phyloP scores from a whole-genome alignment of 306 rosid genomes.

The Malus sieversii region DNA sequence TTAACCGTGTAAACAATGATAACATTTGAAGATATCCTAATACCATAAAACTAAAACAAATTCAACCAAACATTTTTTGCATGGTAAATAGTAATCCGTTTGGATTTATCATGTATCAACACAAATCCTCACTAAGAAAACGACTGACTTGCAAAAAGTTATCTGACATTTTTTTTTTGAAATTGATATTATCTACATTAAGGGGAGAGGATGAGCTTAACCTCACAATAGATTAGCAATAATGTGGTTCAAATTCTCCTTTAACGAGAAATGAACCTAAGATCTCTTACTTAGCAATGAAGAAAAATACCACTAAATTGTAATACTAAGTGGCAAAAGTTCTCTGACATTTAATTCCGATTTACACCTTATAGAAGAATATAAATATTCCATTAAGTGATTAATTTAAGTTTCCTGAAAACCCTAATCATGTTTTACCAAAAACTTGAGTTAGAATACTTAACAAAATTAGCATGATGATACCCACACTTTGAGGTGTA shows the following conservation, averaged over 20 bases:
- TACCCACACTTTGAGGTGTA: neutral
- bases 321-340: neutral
- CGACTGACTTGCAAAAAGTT: neutral
- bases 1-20: neutral
- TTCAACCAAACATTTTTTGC: neutral
- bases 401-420: neutral
- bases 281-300: no score
- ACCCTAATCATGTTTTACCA: neutral
- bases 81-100: neutral
- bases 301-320: rapidly evolving
- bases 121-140: neutral
- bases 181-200: no score
- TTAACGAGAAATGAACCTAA: no score
- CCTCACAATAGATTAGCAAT: no score
- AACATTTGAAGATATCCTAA: neutral
- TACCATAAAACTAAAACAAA: neutral
- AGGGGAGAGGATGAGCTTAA: rapidly evolving
- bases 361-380: neutral
- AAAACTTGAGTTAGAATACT: neutral
- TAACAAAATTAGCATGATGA: neutral
- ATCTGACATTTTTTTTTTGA: neutral
- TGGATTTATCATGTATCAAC: neutral
- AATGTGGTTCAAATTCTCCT: rapidly evolving
- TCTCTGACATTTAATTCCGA: neutral
- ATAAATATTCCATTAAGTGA: neutral